Conservation (phyloP, 768 basidiomycete genomes). For the Collybia mongolica region DNA sequence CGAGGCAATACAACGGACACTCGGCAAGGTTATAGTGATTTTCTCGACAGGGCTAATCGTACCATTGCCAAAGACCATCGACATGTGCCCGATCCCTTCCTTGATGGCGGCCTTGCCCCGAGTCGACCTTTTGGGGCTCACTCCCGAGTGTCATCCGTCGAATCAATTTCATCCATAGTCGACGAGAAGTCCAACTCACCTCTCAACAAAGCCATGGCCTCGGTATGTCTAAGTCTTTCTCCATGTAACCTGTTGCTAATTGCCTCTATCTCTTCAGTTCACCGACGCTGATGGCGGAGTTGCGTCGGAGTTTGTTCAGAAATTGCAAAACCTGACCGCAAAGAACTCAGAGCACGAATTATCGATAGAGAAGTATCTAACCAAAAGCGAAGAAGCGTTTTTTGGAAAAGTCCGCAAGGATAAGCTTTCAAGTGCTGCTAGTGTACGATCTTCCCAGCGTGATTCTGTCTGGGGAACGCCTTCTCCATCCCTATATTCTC, state of each 20-base stretch:
- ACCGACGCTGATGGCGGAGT: conserved; percentile 94
- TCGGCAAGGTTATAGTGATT: conserved; percentile 63
- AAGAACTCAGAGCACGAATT: conserved; percentile 91
- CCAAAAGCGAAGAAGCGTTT: conserved; percentile 92
- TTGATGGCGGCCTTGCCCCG: conserved; percentile 61
- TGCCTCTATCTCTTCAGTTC: conserved; percentile 51
- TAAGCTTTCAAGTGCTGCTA: conserved; percentile 80
- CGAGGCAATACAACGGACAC: conserved; percentile 29
- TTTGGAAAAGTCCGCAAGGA: conserved; percentile 89
- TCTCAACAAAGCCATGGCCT: conserved; percentile 89
- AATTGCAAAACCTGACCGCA: conserved; percentile 71
- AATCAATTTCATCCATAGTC: conserved; percentile 88
- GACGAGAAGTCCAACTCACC: conserved; percentile 91
- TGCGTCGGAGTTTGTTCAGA: conserved; percentile 85
- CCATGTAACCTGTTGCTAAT: neutral
- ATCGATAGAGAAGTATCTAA: conserved; percentile 88
- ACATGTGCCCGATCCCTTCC: conserved; percentile 83
- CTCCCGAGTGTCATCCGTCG: conserved; percentile 81
- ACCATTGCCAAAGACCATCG: conserved; percentile 80
- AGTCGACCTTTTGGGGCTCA: conserved; percentile 76
- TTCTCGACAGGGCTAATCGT: conserved; percentile 83
- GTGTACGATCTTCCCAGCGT: conserved; percentile 72
- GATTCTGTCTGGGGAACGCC: conserved; percentile 84
- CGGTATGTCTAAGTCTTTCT: conserved; percentile 44
- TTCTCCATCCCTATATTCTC: conserved; percentile 62